Base-by-base conservation (phyloP, 345 rosid species). In the Arabidopsis arenosa region DNA sequence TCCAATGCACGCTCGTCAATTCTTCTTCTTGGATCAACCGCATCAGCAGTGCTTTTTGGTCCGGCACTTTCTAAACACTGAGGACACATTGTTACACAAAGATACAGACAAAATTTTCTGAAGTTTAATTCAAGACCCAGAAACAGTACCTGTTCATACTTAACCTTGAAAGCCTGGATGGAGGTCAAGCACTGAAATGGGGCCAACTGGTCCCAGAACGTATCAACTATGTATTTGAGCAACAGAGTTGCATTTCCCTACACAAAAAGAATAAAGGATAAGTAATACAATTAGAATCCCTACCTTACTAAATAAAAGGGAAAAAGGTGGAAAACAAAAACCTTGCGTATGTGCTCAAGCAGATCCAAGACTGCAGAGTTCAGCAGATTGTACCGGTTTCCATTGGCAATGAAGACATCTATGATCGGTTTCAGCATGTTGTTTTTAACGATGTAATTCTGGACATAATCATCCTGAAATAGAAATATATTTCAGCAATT, bases 311-410 rank as follows among this genome's bases (percentile, higher is more conserved):
- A 49, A 51, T 65, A 49, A 40, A 47, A 56, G 8, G 55, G 48
- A 48, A 54, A 64, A 30, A 10, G 80, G 39, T 63, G 41, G 75
- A 40, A 78, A 66, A 67, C 32, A 28, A 32, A 63, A 68, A 95
- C 99, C 98, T 91, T 96, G 75, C 91, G 86, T 71, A 96, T 93
- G 80, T 83, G 86, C 84, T 96, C 99, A 73, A 96, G 85, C 75
- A 93, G 95, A 66, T 96, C 99, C 73, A 96, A 76, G 69, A 96
- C 87, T 41, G 93, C 92, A 67, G 99, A 96, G 74, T 96, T 91
- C 66, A 96, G 86, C 75, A 96, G 80, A 81, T 96, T 91, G 83
- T 93, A 96, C 26, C 97, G 97, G 79, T 85, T 82, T 13, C 99
- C 98, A 73, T 96, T 96, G 48, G 82, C 84, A 73, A 91, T 85